Evolutionary conservation across 306 rosid genomes (phyloP), one percentile per base, ranked within the genome.

Genomic region (Castanopsis chinensis): DNA sequence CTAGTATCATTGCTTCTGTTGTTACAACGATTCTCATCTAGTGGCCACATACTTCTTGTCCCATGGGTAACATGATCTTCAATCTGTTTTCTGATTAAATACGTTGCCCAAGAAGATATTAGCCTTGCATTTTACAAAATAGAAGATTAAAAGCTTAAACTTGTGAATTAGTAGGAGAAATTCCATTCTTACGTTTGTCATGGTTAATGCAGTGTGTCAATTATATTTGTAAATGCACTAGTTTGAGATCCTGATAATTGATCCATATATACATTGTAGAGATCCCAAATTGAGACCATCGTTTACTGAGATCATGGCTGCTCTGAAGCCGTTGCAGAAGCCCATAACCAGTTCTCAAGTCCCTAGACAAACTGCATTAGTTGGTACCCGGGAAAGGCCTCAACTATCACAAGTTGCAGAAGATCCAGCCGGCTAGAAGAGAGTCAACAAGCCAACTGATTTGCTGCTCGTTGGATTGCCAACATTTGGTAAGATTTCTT

Each of bases 211-310:
- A 75, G 23, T 18, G 27, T 17, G 17, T 74, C 73, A 5, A 59
- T 43, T 8, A 60, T 49, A 49, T 21, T 45, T 12, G 14, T 35
- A 15, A 20, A 63, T 76, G 43, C 59, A 27, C 74, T 72, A 41
- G 77, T 49, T 49, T 64, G 28, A 27, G 3, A 43, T 72, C 61
- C 71, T 43, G 72, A 45, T 61, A 41, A 51, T 53, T 78, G 81
- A 77, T 56, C 56, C 56, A 61, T 86, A 81, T 78, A 59, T 51
- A 82, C 75, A 74, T 80, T 86, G 77, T 77, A 95, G 99, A 78
- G 98, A 95, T 86, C 90, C 99, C 58, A 95, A 77, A 80, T 78
- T 90, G 86, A 91, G 99, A 82, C 99, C 99, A 33, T 77, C 99
- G 10, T 95, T 95, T 88, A 85, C 92, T 2, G 98, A 95, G 88